Base-by-base conservation (phyloP, 139 green algal species). In the Ettlia oleoabundans region DNA sequence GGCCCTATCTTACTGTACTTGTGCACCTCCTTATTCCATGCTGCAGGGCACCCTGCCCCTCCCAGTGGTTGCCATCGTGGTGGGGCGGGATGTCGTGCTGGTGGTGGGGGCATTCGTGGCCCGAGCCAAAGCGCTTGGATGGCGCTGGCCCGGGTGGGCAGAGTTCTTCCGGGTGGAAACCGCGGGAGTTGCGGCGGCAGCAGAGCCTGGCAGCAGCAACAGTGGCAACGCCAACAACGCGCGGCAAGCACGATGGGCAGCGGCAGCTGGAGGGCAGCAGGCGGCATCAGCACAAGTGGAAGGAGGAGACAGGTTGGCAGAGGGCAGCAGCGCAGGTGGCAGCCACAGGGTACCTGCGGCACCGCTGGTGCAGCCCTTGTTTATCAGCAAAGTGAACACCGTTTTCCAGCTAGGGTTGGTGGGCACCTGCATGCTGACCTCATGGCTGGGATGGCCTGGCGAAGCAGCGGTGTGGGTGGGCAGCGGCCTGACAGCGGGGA, bases 341-440 rank as follows among this genome's bases (percentile, higher is more conserved):
- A n/a, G n/a, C n/a, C n/a, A n/a, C n/a, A n/a, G n/a, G n/a, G n/a
- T 37, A 42, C 77, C 62, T 9, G 67, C 78, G 19, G 89, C 82
- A 6, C 67, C 75, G 1, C 67, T 84, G 74, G 82, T 95, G n/a
- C 66, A 90, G 79, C 94, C 94, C 0, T 77, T 96, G 68, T 81
- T 94, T 47, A 87, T 97, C 30, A 95, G 91, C 86, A 83, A 83
- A 35, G 82, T 94, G 18, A 98, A 98, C 82, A 98, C 95, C 6
- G 92, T 88, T 69, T 74, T 97, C 22, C 94, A 97, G 84, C 82
- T 98, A 73, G 66, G 66, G 15, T 78, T 97, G 18, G 74, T 97
- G 33, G 89, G 74, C 2, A 85, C 83, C 2, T 96, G 89, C 82
- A 86, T 97, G 58, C 79, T 66, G 15, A 73, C 89, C 28, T 82